A percentile compares a stretch with the other conserved stretches of the same genome.
These are phyloP conservation scores for Sporothrix phasma DNA, from an alignment of 2,329 filamentous ascomycete genomes.

Conservation along the genomic window DNA sequence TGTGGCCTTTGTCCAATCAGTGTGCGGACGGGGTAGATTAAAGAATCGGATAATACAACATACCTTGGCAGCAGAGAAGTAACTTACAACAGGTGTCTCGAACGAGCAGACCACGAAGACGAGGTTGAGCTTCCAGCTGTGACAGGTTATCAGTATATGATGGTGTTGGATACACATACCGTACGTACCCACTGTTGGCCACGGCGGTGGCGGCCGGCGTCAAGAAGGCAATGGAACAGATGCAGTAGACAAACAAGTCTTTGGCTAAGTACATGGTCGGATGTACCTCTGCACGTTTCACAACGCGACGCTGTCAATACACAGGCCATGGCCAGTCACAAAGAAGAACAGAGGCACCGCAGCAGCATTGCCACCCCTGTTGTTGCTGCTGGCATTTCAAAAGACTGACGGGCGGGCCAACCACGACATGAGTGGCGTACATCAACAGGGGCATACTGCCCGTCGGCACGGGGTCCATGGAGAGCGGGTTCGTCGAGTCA, in stretches of 20 bases:
- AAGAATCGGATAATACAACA: neutral
- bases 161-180: neutral
- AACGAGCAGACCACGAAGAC: constrained; percentile 40
- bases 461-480: constrained; percentile 28
- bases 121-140: constrained; percentile 42
- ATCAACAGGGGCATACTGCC: constrained; percentile 13
- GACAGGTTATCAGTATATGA: no score
- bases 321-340: constrained; percentile 7
- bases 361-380: constrained; percentile 11
- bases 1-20: constrained; percentile 8
- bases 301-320: constrained; percentile 11
- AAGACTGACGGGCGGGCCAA: constrained; percentile 9
- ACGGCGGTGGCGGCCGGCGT: constrained; percentile 16
- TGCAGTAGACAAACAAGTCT: constrained; percentile 9
- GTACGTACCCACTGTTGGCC: constrained; percentile 6
- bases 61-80: constrained; percentile 27
- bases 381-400: constrained; percentile 7
- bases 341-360: constrained; percentile 13
- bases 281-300: constrained; percentile 13
- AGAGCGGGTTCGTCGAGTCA: constrained; percentile 26
- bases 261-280: constrained; percentile 13
- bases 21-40: no score
- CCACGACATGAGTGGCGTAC: constrained; percentile 10
- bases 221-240: constrained; percentile 17
- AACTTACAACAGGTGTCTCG: constrained; percentile 32